Conservation (phyloP, 768 basidiomycete genomes). For the Boletellus ananiceps region DNA sequence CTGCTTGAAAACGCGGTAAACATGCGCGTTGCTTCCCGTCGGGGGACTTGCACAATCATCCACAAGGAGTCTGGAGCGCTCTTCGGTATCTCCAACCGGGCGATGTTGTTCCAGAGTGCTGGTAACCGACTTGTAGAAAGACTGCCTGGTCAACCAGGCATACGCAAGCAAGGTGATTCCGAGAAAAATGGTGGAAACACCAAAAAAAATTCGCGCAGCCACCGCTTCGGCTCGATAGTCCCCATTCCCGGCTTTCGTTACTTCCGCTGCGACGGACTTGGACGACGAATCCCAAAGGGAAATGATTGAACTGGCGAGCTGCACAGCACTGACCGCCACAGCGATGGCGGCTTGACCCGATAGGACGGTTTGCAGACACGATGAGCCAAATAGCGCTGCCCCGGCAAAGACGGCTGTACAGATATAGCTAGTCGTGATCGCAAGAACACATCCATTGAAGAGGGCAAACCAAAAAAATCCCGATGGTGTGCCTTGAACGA, state of each 20-base stretch:
- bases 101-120: slow-evolving; percentile 40
- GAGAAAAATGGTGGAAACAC: slow-evolving; percentile 63
- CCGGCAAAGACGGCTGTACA: slow-evolving; percentile 74
- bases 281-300: slow-evolving; percentile 48
- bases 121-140: slow-evolving; percentile 54
- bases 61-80: slow-evolving; percentile 35
- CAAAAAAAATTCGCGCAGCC: slow-evolving; percentile 74
- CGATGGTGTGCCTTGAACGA: slow-evolving; percentile 47
- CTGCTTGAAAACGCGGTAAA: slow-evolving; percentile 52
- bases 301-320: slow-evolving; percentile 59
- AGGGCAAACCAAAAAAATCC: slow-evolving; percentile 65
- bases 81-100: slow-evolving; percentile 24
- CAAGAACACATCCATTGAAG: slow-evolving; percentile 54
- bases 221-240: slow-evolving; percentile 55
- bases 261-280: slow-evolving; percentile 19
- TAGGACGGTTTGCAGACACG: slow-evolving; percentile 69
- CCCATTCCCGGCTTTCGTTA: slow-evolving; percentile 7
- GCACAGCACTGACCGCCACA: slow-evolving; percentile 73
- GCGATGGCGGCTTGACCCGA: slow-evolving; percentile 85
- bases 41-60: slow-evolving; percentile 19
- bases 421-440: slow-evolving; percentile 65
- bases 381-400: slow-evolving; percentile 75
- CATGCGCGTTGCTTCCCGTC: slow-evolving; percentile 38
- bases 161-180: slow-evolving; percentile 50
- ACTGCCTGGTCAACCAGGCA: slow-evolving; percentile 51